These are phyloP conservation scores for Zanthoxylum bungeanum DNA, from an alignment of 345 rosid genomes.

Conservation along the genomic window DNA sequence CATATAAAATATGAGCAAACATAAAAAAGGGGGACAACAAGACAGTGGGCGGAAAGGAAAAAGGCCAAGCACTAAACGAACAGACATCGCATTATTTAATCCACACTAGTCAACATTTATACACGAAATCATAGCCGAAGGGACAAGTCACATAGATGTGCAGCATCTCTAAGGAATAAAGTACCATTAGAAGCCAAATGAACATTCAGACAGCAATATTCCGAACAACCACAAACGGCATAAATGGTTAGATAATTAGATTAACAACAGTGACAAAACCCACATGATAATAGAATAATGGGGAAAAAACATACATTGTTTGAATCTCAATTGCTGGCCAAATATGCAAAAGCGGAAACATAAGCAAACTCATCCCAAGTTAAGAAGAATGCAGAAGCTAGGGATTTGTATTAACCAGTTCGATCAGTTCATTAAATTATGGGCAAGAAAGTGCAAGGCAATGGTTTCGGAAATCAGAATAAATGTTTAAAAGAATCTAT, in stretches of 20 bases:
- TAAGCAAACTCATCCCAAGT: neutral
- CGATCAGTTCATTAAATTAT: neutral
- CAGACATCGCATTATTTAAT: conserved; percentile 15
- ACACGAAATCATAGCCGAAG: conserved; percentile 17
- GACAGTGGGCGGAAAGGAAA: conserved; percentile 21
- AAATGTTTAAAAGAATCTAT: neutral
- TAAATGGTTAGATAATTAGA: neutral
- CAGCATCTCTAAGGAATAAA: conserved; percentile 22
- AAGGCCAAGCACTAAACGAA: conserved; percentile 17
- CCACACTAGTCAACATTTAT: conserved; percentile 21
- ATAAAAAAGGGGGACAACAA: conserved; percentile 22
- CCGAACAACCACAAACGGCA: conserved; percentile 9
- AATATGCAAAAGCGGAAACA: neutral
- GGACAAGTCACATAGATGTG: conserved; percentile 14
- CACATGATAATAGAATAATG: neutral
- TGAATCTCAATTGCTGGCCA: too few species aligned
- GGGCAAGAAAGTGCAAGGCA: conserved; percentile 7
- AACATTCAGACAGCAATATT: conserved; percentile 17
- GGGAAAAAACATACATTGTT: neutral
- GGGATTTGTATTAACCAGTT: conserved; percentile 5
- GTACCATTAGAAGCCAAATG: conserved; percentile 18
- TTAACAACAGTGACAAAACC: conserved; percentile 8
- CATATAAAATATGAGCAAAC: conserved; percentile 3
- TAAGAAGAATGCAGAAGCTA: neutral
- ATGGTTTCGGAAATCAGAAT: neutral